These are phyloP conservation scores for Triticum aestivum DNA, from an alignment of 176 grass and related monocot genomes.

Conservation along the genomic window DNA sequence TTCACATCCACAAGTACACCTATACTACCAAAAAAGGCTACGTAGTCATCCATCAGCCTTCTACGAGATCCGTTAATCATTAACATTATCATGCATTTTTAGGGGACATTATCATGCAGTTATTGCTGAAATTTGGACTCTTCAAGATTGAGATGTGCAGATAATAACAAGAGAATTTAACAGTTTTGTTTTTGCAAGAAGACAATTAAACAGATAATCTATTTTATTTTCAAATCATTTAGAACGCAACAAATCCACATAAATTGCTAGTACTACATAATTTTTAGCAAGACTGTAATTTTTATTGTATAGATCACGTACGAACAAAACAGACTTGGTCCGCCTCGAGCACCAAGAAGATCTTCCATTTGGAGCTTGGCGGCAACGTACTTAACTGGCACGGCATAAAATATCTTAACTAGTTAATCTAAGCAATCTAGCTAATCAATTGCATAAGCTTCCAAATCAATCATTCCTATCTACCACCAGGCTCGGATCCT, in stretches of 20 bases:
- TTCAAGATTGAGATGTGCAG: not conserved
- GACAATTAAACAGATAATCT: not conserved
- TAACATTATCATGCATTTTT: not conserved
- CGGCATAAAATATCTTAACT: conserved; percentile 1
- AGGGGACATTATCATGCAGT: not conserved
- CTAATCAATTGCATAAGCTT: conserved; percentile 33
- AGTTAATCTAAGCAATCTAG: conserved; percentile 18
- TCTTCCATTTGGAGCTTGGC: conserved; percentile 45
- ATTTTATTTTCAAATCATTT: not conserved
- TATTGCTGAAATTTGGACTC: conserved; percentile 22
- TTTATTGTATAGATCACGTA: not conserved
- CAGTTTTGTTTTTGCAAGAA: not conserved
- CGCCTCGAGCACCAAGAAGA: conserved; percentile 6
- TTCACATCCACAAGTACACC: conserved; percentile 20
- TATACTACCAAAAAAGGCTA: conserved; percentile 21
- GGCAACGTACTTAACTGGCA: conserved; percentile 35
- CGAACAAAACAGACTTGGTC: not conserved
- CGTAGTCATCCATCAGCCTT: not conserved
- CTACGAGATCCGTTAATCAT: not conserved
- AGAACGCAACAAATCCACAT: not conserved
- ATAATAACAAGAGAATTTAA: not conserved
- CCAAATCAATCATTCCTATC: conserved; percentile 41
- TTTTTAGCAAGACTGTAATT: too few species aligned
- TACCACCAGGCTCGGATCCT: conserved; percentile 16
- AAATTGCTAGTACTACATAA: not conserved